phyloP scores from a whole-genome alignment of 768 basidiomycete genomes.

The Crassisporium funariophilum region DNA sequence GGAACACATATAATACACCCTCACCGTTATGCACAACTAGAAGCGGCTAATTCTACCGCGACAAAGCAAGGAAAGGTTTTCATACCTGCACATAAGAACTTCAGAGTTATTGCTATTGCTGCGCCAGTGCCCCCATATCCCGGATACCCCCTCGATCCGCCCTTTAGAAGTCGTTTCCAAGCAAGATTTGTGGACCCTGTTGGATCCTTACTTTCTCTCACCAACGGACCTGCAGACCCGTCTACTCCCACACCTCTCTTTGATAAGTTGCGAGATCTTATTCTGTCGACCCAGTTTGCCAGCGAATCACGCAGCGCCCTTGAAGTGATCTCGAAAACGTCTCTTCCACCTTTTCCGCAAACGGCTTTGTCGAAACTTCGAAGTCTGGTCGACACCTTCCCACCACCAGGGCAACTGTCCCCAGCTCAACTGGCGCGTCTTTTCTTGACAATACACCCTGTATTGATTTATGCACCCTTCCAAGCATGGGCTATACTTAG shows the following conservation, averaged over 20 bases:
- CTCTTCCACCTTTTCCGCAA: constrained; percentile 65
- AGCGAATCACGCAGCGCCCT: constrained; percentile 58
- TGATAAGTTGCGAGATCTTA: constrained; percentile 53
- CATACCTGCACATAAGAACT: constrained; percentile 67
- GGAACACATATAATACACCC: constrained; percentile 72
- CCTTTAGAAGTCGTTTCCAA: constrained; percentile 70
- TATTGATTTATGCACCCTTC: constrained; percentile 54
- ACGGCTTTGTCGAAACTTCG: constrained; percentile 57
- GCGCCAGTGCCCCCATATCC: constrained; percentile 71
- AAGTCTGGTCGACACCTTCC: constrained; percentile 48
- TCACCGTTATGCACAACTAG: constrained; percentile 55
- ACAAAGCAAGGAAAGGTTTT: constrained; percentile 48
- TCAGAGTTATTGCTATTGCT: constrained; percentile 69
- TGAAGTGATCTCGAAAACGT: constrained; percentile 52
- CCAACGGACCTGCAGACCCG: constrained; percentile 13
- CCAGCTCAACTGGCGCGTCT: constrained; percentile 55
- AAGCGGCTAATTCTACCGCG: constrained; percentile 30
- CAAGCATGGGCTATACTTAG: constrained; percentile 66
- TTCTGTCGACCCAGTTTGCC: constrained; percentile 63
- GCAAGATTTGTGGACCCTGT: constrained; percentile 67
- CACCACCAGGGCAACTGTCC: constrained; percentile 41
- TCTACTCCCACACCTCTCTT: constrained; percentile 30
- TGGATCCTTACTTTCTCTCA: constrained; percentile 50
- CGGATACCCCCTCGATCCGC: constrained; percentile 67
- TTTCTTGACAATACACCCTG: constrained; percentile 61